phyloP scores from a whole-genome alignment of 495 filamentous ascomycete species.

The Lasiosphaeria miniovina region DNA sequence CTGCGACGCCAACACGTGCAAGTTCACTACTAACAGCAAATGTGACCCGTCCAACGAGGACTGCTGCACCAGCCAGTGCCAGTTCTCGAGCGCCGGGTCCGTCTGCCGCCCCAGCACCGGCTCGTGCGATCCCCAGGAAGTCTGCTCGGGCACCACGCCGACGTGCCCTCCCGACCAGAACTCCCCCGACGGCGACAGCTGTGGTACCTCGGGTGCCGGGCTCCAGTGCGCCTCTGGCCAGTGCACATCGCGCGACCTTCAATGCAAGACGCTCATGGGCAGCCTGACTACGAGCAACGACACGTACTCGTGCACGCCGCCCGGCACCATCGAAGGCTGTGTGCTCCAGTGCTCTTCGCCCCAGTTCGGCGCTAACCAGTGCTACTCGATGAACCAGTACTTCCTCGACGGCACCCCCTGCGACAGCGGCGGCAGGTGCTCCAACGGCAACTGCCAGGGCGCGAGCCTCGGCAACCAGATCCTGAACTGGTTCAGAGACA shows the following conservation, averaged over 20 bases:
- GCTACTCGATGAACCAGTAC: slow-evolving; percentile 78
- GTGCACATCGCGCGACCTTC: slow-evolving; percentile 87
- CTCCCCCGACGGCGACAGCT: slow-evolving; percentile 64
- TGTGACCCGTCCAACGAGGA: slow-evolving; percentile 92
- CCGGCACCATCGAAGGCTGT: slow-evolving; percentile 50
- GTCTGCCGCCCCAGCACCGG: slow-evolving; percentile 80
- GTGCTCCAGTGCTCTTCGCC: slow-evolving; percentile 71
- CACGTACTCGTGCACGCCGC: slow-evolving; percentile 75
- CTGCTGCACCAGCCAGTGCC: slow-evolving; percentile 75
- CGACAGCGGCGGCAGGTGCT: slow-evolving; percentile 74
- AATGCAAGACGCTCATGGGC: slow-evolving; percentile 87
- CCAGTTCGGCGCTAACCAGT: slow-evolving; percentile 60
- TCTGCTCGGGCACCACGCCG: slow-evolving; percentile 68
- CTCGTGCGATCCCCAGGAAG: slow-evolving; percentile 79
- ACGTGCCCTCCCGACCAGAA: slow-evolving; percentile 71
- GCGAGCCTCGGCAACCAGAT: slow-evolving; percentile 58
- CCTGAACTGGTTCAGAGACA: slow-evolving; percentile 62
- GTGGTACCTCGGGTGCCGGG: slow-evolving; percentile 53
- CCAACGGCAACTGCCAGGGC: slow-evolving; percentile 69
- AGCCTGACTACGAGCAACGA: slow-evolving; percentile 69
- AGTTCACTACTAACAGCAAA: slow-evolving; percentile 69
- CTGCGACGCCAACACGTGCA: slow-evolving; percentile 86
- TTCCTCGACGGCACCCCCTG: slow-evolving; percentile 93
- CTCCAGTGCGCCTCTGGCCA: slow-evolving; percentile 89
- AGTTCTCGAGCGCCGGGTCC: slow-evolving; percentile 60